Conservation (phyloP, 306 rosid genomes). For the Vicia faba region DNA sequence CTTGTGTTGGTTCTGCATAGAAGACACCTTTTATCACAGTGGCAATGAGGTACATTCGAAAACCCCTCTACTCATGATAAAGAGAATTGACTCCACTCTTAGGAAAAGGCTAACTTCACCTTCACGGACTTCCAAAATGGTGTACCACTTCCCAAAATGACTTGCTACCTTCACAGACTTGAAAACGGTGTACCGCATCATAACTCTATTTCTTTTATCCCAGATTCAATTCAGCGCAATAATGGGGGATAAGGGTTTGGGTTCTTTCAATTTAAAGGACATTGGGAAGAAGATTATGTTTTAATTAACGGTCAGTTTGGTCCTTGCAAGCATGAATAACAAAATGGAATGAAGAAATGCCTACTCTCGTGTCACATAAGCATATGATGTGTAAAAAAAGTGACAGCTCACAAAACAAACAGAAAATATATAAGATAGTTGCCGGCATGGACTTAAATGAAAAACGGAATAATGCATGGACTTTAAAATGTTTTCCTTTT, state of each 20-base stretch:
- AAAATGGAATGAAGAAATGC: not conserved
- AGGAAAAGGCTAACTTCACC: not conserved
- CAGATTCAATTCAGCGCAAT: not conserved
- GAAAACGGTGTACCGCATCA: not conserved
- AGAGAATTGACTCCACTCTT: not conserved
- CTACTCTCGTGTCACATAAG: not conserved
- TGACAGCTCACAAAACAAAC: not conserved
- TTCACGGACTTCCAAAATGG: not conserved
- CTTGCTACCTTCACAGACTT: not conserved
- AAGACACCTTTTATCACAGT: not conserved
- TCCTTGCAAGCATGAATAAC: not conserved
- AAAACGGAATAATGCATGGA: not conserved
- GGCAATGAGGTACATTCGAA: not conserved
- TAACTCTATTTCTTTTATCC: not conserved
- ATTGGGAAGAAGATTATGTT: not conserved
- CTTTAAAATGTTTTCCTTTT: not conserved
- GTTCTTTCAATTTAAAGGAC: conserved; percentile 6
- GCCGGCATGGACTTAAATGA: not conserved
- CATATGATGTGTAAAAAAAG: not conserved
- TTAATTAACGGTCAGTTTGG: not conserved
- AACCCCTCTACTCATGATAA: not conserved
- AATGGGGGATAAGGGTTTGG: not conserved
- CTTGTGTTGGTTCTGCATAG: not conserved
- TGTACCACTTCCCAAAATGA: not conserved
- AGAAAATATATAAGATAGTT: not conserved